Base-by-base conservation (phyloP, 345 rosid genomes). In the Raphanus raphanistrum region DNA sequence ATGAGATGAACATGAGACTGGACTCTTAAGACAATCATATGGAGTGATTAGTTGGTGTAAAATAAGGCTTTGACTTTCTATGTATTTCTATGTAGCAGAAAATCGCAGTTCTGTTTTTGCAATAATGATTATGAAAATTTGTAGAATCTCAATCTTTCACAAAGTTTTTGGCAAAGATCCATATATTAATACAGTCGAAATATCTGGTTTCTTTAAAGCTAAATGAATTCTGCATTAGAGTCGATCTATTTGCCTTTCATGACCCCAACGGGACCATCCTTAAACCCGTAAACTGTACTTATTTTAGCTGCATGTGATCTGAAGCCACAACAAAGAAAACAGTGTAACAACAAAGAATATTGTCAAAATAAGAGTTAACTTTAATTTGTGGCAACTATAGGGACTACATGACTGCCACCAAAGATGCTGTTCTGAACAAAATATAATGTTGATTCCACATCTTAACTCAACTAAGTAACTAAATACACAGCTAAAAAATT, bases 321-420 rank as follows among this genome's bases (percentile, higher is more conserved):
- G 54, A 45, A 45, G 16, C 54, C 15, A 17, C 13, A 12, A 13
- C 54, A 45, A 45, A 45, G 54, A 45, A 45, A 43, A 45, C 6
- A 45, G 54, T 45, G 54, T 45, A 45, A 45, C 6, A 43, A 43
- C 50, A 43, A 11, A 43, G 50, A 43, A 43, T 10, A 43, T 43
- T 10, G 50, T 11, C 50, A 43, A 43, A 43, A 43, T 43, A 43
- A 0, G n/a, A 43, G 5, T 11, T 43, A 43, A 43, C 52, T 43
- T 43, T 43, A 43, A 43, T 43, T 43, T 43, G 15, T 43, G 12
- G 52, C 1, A 43, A 90, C 97, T 82, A 79, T 85, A n/a, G 97
- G 98, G 63, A 96, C 93, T 82, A 97, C 98, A 83, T 96, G 96
- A 72, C 93, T 90, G 54, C 93, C 98, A 79, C 99, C 99, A 50